These are phyloP conservation scores for Saccharomycopsis olivae DNA, from an alignment of 805 yeast species.

Conservation along the genomic window DNA sequence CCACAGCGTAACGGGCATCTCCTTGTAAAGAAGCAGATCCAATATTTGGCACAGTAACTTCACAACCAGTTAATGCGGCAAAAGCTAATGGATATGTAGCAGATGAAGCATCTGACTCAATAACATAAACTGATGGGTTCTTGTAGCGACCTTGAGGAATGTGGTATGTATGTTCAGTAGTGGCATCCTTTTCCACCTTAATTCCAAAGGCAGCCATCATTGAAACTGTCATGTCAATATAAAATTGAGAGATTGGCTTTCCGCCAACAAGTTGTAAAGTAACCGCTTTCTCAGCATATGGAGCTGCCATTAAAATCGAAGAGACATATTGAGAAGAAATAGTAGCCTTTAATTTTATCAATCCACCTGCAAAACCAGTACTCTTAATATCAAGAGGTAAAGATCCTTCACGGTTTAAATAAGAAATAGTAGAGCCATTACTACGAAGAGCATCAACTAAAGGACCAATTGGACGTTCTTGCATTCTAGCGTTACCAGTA, in stretches of 20 bases:
- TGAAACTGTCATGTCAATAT: conserved; percentile 93
- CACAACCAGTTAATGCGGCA: conserved; percentile 92
- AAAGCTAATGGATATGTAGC: conserved; percentile 97
- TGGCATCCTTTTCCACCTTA: conserved; percentile 52
- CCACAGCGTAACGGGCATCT: conserved; percentile 92
- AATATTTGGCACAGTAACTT: conserved; percentile 88
- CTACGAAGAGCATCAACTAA: conserved; percentile 79
- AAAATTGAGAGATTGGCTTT: conserved; percentile 89
- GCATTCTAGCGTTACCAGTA: conserved; percentile 96
- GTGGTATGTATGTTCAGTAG: conserved; percentile 76
- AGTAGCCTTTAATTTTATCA: conserved; percentile 89
- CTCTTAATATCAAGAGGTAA: conserved; percentile 69
- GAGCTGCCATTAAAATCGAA: conserved; percentile 94
- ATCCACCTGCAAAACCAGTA: conserved; percentile 73
- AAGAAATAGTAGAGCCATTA: conserved; percentile 70
- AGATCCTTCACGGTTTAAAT: conserved; percentile 67
- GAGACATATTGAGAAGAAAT: conserved; percentile 97
- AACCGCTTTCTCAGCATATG: conserved; percentile 83
- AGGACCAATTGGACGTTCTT: conserved; percentile 94
- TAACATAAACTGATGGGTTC: conserved; percentile 76
- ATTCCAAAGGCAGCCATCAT: conserved; percentile 93
- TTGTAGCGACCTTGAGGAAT: conserved; percentile 76
- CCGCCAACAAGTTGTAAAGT: conserved; percentile 89
- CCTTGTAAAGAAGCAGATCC: conserved; percentile 91
- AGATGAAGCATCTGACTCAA: conserved; percentile 95